A percentile compares a stretch with the other conserved stretches of the same genome.
Conservation (phyloP, 2,329 filamentous ascomycete species). For the Arthroderma uncinatum region DNA sequence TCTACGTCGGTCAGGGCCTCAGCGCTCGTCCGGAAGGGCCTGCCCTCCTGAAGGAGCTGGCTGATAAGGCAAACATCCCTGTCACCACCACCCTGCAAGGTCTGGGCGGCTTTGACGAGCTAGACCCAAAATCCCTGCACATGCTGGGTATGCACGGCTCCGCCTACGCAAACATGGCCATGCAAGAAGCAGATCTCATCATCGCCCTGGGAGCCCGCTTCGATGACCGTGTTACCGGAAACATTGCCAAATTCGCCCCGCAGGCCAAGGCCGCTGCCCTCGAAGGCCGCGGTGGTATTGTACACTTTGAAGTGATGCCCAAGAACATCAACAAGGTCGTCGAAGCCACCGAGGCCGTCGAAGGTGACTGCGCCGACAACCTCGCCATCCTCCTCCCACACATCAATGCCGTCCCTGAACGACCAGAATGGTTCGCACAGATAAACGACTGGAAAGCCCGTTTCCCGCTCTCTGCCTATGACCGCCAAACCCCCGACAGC, state of each 20-base stretch:
- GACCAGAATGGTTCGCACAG: conserved; percentile 78
- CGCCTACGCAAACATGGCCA: conserved; percentile 94
- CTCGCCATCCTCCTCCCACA: conserved; percentile 63
- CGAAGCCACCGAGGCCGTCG: conserved; percentile 87
- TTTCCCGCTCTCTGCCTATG: conserved; percentile 75
- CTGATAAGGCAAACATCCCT: conserved; percentile 81
- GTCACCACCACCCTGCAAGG: conserved; percentile 94
- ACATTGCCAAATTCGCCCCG: conserved; percentile 77
- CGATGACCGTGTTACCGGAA: conserved; percentile 85
- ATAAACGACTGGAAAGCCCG: conserved; percentile 84
- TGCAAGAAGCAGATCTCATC: conserved; percentile 93
- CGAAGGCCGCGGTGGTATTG: conserved; percentile 81
- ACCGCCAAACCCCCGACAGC: conserved; percentile 62
- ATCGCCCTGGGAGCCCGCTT: conserved; percentile 89
- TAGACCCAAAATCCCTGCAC: conserved; percentile 86
- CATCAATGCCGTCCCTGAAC: conserved; percentile 52
- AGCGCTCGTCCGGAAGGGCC: conserved; percentile 69
- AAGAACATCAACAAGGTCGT: conserved; percentile 99
- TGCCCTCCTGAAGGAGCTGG: conserved; percentile 67
- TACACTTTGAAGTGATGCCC: conserved; percentile 97
- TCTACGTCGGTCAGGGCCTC: conserved; percentile 89
- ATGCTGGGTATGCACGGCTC: conserved; percentile 99
- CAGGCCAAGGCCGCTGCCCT: conserved; percentile 71
- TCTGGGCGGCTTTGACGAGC: conserved; percentile 82
- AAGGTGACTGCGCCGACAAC: conserved; percentile 80